Percentiles rank a stretch among this genome's conserved stretches.
Conservation (phyloP, 176 grass and related monocot species). For the Canna indica region DNA sequence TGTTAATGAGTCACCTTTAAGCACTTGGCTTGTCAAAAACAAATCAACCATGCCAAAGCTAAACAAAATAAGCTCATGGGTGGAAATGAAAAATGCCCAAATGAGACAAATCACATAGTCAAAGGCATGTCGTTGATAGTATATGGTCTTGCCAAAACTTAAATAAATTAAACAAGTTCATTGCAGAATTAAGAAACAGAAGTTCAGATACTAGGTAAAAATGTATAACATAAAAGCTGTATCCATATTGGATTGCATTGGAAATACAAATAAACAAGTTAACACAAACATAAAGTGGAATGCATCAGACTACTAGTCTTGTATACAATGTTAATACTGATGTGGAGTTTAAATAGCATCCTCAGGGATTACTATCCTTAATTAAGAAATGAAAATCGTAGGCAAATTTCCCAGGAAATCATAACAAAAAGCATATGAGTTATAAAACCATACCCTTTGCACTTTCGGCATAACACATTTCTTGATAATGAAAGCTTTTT, state of each 20-base stretch:
- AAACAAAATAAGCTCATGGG: too few species aligned
- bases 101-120: neutral
- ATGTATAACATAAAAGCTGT: neutral
- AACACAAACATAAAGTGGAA: neutral
- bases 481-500: conserved; percentile 78
- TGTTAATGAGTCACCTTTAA: too few species aligned
- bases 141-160: neutral
- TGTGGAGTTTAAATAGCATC: neutral
- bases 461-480: conserved; percentile 66
- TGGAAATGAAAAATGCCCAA: neutral
- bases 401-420: neutral
- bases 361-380: neutral
- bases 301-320: neutral
- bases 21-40: too few species aligned
- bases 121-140: neutral
- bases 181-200: neutral
- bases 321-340: neutral
- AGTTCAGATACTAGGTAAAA: neutral
- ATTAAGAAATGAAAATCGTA: neutral
- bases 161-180: neutral
- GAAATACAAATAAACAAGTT: neutral
- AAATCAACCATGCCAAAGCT: too few species aligned
- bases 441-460: conserved; percentile 60
- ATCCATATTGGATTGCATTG: neutral
- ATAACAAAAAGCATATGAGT: conserved; percentile 13